Evolutionary conservation across 495 filamentous ascomycete species (phyloP).

Genomic region (Podospora fimiseda): DNA sequence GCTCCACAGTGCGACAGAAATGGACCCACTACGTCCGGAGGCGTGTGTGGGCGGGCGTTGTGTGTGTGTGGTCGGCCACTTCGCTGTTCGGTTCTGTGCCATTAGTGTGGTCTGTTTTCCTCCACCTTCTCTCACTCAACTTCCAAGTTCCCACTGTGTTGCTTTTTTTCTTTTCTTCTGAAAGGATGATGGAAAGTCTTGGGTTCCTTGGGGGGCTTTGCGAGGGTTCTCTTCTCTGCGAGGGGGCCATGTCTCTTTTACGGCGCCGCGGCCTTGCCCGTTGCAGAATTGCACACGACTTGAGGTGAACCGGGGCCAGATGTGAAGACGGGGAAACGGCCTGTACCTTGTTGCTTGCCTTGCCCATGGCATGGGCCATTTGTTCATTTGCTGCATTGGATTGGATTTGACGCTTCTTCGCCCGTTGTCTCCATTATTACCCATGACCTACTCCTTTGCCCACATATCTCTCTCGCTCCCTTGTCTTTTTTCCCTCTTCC

Average conservation of each 20-base stretch:
- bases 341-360: conserved; percentile 16
- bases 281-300: conserved; percentile 9
- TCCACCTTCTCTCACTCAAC: neutral
- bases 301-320: conserved; percentile 2
- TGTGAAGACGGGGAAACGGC: conserved; percentile 1
- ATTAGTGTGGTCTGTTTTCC: neutral
- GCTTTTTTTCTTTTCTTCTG: neutral
- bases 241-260: neutral
- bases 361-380: conserved; percentile 14
- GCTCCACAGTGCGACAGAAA: conserved; percentile 9
- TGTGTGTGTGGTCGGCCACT: neutral
- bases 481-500: conserved; percentile 21
- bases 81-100: neutral
- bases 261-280: conserved; percentile 19
- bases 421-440: conserved; percentile 34
- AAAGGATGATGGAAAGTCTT: conserved; percentile 10
- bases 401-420: conserved; percentile 25
- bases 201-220: neutral
- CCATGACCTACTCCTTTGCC: conserved; percentile 16
- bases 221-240: neutral
- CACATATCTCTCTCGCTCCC: conserved; percentile 27
- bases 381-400: conserved; percentile 2
- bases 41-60: conserved; percentile 6
- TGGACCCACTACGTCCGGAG: conserved; percentile 10
- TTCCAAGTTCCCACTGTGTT: neutral